phyloP scores from a whole-genome alignment of 2,329 filamentous ascomycete genomes.

The Fusarium multiceps region DNA sequence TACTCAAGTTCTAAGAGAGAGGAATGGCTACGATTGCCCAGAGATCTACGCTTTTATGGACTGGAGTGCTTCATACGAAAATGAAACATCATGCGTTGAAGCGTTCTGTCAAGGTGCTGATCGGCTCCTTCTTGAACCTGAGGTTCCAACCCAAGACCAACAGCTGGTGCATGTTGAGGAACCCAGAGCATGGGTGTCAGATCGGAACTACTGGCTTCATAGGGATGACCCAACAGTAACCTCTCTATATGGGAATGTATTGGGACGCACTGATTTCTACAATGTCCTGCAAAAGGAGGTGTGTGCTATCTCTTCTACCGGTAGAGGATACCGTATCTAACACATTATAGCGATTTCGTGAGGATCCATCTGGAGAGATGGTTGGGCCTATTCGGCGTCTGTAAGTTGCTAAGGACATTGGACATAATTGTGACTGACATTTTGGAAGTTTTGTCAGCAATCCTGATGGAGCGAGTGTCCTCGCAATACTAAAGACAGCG shows the following conservation, averaged over 20 bases:
- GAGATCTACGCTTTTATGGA: too few relatives aligned
- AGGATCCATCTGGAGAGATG: not conserved
- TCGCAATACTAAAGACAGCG: conserved; percentile 11
- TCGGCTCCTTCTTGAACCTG: not conserved
- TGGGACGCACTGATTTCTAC: not conserved
- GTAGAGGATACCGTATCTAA: not conserved
- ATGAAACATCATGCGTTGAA: not conserved
- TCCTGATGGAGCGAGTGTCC: not conserved
- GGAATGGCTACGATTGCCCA: too few relatives aligned
- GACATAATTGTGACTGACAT: not conserved
- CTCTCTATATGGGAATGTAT: not conserved
- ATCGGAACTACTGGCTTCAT: not conserved
- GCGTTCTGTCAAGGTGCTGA: not conserved
- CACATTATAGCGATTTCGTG: not conserved
- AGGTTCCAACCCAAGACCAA: not conserved
- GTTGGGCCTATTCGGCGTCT: not conserved
- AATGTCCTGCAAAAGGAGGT: not conserved
- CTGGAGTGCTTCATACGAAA: too few relatives aligned
- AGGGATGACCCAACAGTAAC: not conserved
- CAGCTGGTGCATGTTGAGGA: not conserved
- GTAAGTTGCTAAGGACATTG: not conserved
- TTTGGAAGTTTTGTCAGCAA: conserved; percentile 29
- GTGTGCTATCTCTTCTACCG: not conserved
- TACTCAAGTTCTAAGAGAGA: too few relatives aligned
- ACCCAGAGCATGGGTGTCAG: not conserved